These are phyloP conservation scores for Clavispora vitiphila DNA, from an alignment of 805 yeast genomes.

Conservation along the genomic window DNA sequence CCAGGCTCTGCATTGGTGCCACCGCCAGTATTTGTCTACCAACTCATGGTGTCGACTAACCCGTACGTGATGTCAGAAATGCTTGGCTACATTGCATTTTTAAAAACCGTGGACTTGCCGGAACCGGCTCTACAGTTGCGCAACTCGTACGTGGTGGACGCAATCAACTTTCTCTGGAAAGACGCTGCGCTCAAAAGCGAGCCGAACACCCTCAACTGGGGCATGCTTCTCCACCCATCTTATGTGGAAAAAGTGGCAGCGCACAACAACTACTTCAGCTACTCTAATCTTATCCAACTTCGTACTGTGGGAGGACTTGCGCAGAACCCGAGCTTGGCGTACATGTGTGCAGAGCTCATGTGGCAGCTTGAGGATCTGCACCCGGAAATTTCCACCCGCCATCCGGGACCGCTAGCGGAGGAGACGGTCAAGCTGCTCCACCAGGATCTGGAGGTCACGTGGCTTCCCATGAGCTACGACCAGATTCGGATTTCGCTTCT, in stretches of 20 bases:
- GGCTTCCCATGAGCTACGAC: slow-evolving; percentile 41
- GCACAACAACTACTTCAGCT: slow-evolving; percentile 26
- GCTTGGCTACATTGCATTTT: slow-evolving; percentile 42
- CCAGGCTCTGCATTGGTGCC: slow-evolving; percentile 7
- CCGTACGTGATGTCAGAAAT: slow-evolving; percentile 42
- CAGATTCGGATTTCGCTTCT: slow-evolving; percentile 43
- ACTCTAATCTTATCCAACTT: slow-evolving; percentile 25
- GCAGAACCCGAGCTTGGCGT: slow-evolving; percentile 48
- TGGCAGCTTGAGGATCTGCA: slow-evolving; percentile 43
- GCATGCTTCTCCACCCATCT: slow-evolving; percentile 32
- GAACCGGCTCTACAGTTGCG: slow-evolving; percentile 23
- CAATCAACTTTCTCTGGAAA: slow-evolving; percentile 53
- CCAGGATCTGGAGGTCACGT: slow-evolving; percentile 22
- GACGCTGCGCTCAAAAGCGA: slow-evolving; percentile 45
- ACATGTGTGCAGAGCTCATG: slow-evolving; percentile 38
- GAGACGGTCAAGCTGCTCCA: slow-evolving; percentile 31
- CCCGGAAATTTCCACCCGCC: slow-evolving; percentile 29
- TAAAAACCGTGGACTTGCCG: slow-evolving; percentile 29
- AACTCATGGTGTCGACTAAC: slow-evolving; percentile 36
- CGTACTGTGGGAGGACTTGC: slow-evolving; percentile 38
- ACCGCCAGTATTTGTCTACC: slow-evolving; percentile 36
- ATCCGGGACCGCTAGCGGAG: slow-evolving; percentile 51
- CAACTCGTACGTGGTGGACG: slow-evolving; percentile 51
- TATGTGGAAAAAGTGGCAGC: slow-evolving; percentile 27
- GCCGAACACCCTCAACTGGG: slow-evolving; percentile 28